Percentiles rank a stretch among this genome's conserved stretches.
Evolutionary conservation across 257 asterid genomes (phyloP).

Genomic region (Nemophila menziesii): DNA sequence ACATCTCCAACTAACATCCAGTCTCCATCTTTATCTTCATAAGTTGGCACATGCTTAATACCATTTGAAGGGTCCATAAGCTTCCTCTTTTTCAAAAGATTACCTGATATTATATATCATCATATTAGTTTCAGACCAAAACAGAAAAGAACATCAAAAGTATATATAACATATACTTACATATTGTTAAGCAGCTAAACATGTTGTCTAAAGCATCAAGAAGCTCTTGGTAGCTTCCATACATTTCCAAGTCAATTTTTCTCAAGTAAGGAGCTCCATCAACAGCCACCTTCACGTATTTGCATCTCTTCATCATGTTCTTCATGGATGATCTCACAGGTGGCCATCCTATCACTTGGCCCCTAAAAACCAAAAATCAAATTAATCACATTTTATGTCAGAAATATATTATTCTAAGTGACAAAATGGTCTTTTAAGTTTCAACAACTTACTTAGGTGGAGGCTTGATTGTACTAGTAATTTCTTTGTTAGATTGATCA

Average conservation of each 20-base stretch:
- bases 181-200: constrained; percentile 46
- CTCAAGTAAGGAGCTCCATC: constrained; percentile 77
- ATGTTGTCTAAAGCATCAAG: constrained; percentile 40
- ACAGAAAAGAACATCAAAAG: too few species aligned
- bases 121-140: too few species aligned
- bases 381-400: not conserved
- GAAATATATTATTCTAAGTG: too few species aligned
- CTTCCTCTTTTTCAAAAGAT: constrained; percentile 39
- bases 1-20: constrained; percentile 94
- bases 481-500: constrained; percentile 7
- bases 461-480: constrained; percentile 20
- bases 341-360: constrained; percentile 72
- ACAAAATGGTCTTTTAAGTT: too few species aligned
- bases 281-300: constrained; percentile 64
- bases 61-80: constrained; percentile 51
- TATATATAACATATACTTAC: constrained; percentile 22
- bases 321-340: constrained; percentile 55
- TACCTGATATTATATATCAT: constrained; percentile 17
- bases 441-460: constrained; percentile 32
- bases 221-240: constrained; percentile 35
- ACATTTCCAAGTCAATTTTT: constrained; percentile 47
- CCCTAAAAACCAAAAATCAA: constrained; percentile 16
- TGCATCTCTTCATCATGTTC: constrained; percentile 33
- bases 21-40: constrained; percentile 82
- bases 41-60: constrained; percentile 56